A percentile compares a stretch with the other conserved stretches of the same genome.
Evolutionary conservation across 164 flowering plant genomes (phyloP).

Genomic region (Brasenia schreberi): DNA sequence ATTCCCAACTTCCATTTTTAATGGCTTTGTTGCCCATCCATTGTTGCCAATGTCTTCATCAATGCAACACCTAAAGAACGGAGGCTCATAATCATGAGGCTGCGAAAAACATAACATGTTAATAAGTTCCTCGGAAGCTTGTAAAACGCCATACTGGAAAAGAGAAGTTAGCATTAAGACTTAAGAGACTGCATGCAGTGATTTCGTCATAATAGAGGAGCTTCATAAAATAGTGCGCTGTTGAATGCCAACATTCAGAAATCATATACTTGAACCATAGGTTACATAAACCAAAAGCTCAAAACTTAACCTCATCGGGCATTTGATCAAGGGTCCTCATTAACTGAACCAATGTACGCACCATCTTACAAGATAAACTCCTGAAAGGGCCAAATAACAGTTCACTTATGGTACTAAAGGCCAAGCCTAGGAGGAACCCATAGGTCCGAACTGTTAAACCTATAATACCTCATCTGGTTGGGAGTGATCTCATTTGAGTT

Average conservation of each 20-base stretch:
- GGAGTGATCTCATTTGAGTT: constrained; percentile 69
- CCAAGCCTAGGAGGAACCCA: neutral
- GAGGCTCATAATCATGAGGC: constrained; percentile 94
- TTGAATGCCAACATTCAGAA: constrained; percentile 3
- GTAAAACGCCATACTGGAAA: neutral
- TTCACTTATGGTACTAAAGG: neutral
- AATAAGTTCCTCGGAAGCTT: neutral
- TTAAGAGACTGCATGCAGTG: constrained; percentile 47
- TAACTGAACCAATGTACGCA: constrained; percentile 78
- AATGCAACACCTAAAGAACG: constrained; percentile 72
- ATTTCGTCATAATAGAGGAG: constrained; percentile 75
- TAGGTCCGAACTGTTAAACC: neutral
- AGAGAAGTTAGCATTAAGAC: neutral
- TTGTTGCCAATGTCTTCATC: constrained; percentile 54
- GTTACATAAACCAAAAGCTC: neutral
- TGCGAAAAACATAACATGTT: constrained; percentile 22
- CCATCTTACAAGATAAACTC: constrained; percentile 97
- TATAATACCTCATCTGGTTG: constrained; percentile 62
- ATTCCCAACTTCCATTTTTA: constrained; percentile 87
- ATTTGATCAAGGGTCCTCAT: constrained; percentile 92
- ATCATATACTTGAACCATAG: too few species aligned
- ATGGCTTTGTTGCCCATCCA: constrained; percentile 61
- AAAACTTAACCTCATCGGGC: constrained; percentile 68
- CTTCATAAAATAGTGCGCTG: constrained; percentile 95
- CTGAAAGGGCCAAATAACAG: constrained; percentile 17